phyloP scores from a whole-genome alignment of 2,329 filamentous ascomycete genomes.

The Diaporthe australafricana region DNA sequence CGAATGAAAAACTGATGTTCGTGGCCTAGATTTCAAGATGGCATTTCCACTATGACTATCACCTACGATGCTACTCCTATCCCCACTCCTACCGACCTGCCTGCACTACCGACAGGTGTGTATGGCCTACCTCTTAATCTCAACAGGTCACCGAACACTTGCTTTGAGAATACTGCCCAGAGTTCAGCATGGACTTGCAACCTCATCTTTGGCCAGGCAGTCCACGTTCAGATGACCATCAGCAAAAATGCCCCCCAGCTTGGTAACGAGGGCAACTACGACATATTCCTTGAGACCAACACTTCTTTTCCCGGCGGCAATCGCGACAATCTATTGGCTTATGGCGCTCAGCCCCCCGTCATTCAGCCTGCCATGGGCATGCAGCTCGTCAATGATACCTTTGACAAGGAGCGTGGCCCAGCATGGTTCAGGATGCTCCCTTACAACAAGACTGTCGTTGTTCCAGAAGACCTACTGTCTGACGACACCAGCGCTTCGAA shows the following conservation, averaged over 20 bases:
- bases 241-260: conserved; percentile 42
- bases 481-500: conserved; percentile 38
- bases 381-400: conserved; percentile 63
- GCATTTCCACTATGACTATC: conserved; percentile 46
- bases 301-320: conserved; percentile 48
- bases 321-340: conserved; percentile 50
- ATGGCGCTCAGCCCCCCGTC: conserved; percentile 65
- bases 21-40: conserved; percentile 37
- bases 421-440: conserved; percentile 63
- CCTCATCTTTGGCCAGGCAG: conserved; percentile 58
- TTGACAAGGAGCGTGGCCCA: conserved; percentile 60
- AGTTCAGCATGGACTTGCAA: conserved; percentile 74
- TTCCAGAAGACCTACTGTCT: conserved; percentile 56
- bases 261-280: conserved; percentile 50
- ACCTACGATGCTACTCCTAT: conserved; percentile 65
- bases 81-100: conserved; percentile 61
- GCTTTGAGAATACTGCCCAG: conserved; percentile 67
- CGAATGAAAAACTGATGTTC: conserved; percentile 30
- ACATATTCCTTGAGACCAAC: conserved; percentile 54
- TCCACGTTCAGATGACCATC: conserved; percentile 53
- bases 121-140: conserved; percentile 67
- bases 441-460: conserved; percentile 68
- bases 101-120: conserved; percentile 64
- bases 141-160: conserved; percentile 63
- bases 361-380: conserved; percentile 54